Conservation (phyloP, 208 protist genomes). For the Leishmania guyanensis region DNA sequence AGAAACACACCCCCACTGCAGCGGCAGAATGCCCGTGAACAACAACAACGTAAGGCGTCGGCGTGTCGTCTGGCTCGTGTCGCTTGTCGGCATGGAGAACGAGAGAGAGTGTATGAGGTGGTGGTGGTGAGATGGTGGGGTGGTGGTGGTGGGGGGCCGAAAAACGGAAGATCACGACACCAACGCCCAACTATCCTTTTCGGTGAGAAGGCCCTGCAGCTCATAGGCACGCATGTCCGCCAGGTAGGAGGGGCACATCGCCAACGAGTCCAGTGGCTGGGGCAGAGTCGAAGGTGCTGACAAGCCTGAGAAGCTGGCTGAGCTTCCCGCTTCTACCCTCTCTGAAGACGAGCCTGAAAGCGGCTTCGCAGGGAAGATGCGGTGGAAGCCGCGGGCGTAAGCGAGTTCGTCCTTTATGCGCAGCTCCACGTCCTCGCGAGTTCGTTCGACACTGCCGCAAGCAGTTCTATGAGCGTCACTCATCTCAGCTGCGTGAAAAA, state of each 20-base stretch:
- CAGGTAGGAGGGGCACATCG: slow-evolving; percentile 8
- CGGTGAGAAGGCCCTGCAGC: slow-evolving; percentile 4
- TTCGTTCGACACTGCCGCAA: background rate
- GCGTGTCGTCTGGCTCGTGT: background rate
- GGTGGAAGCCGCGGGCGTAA: slow-evolving; percentile 77
- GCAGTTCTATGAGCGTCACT: background rate
- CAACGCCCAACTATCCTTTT: slow-evolving; percentile 19
- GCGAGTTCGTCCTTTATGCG: slow-evolving; percentile 66
- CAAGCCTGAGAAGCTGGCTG: background rate
- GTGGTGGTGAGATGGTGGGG: too few relatives aligned
- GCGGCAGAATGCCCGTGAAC: background rate
- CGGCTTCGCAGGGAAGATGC: slow-evolving; percentile 68
- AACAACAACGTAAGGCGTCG: background rate
- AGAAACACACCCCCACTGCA: background rate
- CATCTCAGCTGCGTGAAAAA: background rate
- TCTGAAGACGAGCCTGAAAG: background rate
- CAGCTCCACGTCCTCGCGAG: slow-evolving; percentile 47
- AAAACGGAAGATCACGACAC: background rate
- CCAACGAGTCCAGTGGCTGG: slow-evolving; percentile 19
- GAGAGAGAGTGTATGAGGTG: background rate
- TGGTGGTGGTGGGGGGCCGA: too few relatives aligned
- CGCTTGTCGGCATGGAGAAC: background rate
- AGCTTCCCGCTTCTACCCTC: background rate
- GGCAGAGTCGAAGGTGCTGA: background rate
- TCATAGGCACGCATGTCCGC: slow-evolving; percentile 23